Evolutionary conservation across 129 eudicot genomes (phyloP), one percentile per base, ranked within the genome.

Genomic region (Glebionis coronaria): DNA sequence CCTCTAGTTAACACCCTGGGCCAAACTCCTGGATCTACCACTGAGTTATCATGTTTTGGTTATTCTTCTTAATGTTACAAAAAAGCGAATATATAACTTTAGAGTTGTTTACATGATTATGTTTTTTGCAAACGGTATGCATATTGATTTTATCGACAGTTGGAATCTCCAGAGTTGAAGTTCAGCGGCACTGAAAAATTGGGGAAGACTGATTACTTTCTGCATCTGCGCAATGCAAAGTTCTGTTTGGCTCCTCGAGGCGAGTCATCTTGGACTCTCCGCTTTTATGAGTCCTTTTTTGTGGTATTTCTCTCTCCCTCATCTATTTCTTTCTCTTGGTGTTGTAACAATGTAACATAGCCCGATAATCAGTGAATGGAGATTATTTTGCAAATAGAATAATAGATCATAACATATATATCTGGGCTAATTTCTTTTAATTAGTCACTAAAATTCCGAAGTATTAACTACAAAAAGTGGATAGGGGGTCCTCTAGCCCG

Each of bases 181-280:
- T 88, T 93, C 72, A 93, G 92, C 16, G 98, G 98, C 57, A 85
- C 98, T 18, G 86, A 88, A 45, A 93, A 93, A 57, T 74, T 93
- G 72, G 95, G 88, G 53, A 93, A 64, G 77, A 73, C 49, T 47
- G 98, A 86, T n/a, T 93, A 93, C 65, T 93, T 93, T 84, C 71
- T 82, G 59, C 98, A 93, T 77, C 83, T 93, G 5, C 88, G 95
- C 19, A 88, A 93, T 82, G 88, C 97, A 57, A 93, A 84, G 73
- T 93, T 88, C 82, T 93, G 97, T 76, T 82, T 93, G 73, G 96
- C 98, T 73, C 98, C 98, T 18, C 96, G 98, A 64, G 98, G 98
- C 61, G 96, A 88, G 56, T 93, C 98, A 3, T 93, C 98, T n/a
- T 93, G 98, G 98, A 93, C 98, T 31, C 98, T 93, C 74, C 95